Percentiles rank a stretch among this genome's conserved stretches.
phyloP scores from a whole-genome alignment of 176 grass and related monocot genomes.

The Areca catechu region DNA sequence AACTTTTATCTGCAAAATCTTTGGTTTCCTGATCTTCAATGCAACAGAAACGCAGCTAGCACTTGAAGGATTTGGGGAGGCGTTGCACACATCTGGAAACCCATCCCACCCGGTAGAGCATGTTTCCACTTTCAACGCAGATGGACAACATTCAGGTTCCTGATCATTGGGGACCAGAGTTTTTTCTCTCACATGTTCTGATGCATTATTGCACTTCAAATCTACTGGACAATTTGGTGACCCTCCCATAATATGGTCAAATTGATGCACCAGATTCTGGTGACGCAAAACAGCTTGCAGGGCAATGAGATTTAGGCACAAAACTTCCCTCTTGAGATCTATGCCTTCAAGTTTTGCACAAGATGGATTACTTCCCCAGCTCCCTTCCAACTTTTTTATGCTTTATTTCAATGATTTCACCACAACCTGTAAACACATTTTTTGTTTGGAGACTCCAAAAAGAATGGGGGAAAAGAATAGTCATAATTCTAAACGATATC shows the following conservation, averaged over 20 bases:
- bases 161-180: background rate
- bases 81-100: conserved; percentile 16
- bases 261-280: conserved; percentile 16
- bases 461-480: too few relatives aligned
- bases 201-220: conserved; percentile 13
- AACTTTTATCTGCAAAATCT: conserved; percentile 12
- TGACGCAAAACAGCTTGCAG: conserved; percentile 5
- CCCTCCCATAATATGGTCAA: conserved; percentile 3
- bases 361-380: background rate
- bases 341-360: background rate
- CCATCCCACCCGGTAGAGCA: conserved; percentile 23
- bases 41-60: background rate
- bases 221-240: conserved; percentile 15
- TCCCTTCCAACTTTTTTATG: conserved; percentile 14
- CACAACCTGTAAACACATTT: conserved; percentile 12
- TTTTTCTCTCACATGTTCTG: background rate
- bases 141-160: background rate
- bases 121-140: background rate
- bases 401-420: conserved; percentile 17
- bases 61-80: background rate
- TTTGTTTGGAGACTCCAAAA: too few relatives aligned
- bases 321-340: background rate
- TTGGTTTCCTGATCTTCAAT: conserved; percentile 3
- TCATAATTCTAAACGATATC: too few relatives aligned
- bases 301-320: background rate